A percentile compares a stretch with the other conserved stretches of the same genome.
These are phyloP conservation scores for Kodamaea kaohsiungensis DNA, from an alignment of 805 yeast genomes.

Conservation along the genomic window DNA sequence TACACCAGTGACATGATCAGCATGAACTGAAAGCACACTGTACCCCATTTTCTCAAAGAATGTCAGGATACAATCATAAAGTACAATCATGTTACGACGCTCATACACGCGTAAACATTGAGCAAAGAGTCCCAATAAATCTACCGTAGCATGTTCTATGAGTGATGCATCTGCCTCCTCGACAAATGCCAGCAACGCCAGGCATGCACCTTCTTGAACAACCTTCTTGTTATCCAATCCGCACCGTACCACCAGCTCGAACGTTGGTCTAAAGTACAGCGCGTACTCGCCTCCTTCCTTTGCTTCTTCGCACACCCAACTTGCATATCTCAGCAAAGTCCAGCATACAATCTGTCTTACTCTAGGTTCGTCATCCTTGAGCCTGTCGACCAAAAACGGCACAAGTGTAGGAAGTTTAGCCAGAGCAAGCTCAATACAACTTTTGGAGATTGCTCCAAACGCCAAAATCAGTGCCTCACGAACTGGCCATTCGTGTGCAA, in stretches of 20 bases:
- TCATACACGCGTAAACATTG: conserved; percentile 77
- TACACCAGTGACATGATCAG: conserved; percentile 56
- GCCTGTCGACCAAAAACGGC: conserved; percentile 80
- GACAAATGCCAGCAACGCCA: conserved; percentile 80
- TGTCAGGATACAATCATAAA: conserved; percentile 90
- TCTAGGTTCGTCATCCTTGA: conserved; percentile 74
- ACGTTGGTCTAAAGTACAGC: conserved; percentile 70
- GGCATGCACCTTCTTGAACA: conserved; percentile 94
- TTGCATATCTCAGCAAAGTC: conserved; percentile 85
- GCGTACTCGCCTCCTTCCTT: conserved; percentile 61
- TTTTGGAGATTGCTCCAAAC: conserved; percentile 91
- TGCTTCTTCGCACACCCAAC: conserved; percentile 79
- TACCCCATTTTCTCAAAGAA: conserved; percentile 76
- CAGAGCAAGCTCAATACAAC: conserved; percentile 71
- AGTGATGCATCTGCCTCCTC: conserved; percentile 69
- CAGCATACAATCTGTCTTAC: conserved; percentile 94
- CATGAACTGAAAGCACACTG: conserved; percentile 47
- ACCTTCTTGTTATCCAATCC: conserved; percentile 81
- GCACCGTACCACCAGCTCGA: conserved; percentile 73
- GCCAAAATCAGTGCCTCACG: conserved; percentile 94
- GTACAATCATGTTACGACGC: conserved; percentile 73
- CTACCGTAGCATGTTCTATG: conserved; percentile 62
- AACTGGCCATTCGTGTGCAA: conserved; percentile 77
- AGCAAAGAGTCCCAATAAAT: conserved; percentile 68
- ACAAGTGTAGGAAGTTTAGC: conserved; percentile 77